Evolutionary conservation across 257 asterid species (phyloP).

Genomic region (Solanum corneliomulleri): DNA sequence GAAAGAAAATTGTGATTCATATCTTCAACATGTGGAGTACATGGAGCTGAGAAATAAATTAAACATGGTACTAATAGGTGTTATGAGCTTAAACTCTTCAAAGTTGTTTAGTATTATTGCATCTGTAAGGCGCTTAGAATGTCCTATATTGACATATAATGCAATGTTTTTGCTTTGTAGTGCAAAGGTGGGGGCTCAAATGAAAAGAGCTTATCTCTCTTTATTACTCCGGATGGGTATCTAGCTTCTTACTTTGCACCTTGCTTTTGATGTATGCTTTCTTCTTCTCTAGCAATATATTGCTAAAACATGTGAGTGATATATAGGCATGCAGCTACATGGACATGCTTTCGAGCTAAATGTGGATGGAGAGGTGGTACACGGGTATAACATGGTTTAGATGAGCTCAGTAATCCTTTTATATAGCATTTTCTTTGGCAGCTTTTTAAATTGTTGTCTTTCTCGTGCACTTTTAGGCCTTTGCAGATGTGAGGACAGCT

Average conservation of each 20-base stretch:
- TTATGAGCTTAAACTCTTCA: background rate
- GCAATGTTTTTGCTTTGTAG: constrained; percentile 32
- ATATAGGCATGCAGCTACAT: constrained; percentile 55
- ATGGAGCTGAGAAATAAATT: background rate
- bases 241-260: background rate
- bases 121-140: background rate
- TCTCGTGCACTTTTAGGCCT: constrained; percentile 39
- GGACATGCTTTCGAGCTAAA: constrained; percentile 83
- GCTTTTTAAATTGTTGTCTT: background rate
- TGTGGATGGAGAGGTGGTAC: constrained; percentile 86
- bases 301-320: constrained; percentile 12
- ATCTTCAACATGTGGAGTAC: background rate
- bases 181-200: constrained; percentile 62
- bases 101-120: background rate
- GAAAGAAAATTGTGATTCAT: background rate
- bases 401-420: background rate
- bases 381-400: constrained; percentile 27
- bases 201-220: constrained; percentile 75
- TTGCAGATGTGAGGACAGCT: constrained; percentile 42
- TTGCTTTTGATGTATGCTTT: background rate
- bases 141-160: background rate
- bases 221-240: constrained; percentile 57
- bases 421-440: background rate
- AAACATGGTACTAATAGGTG: background rate
- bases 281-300: background rate